Evolutionary conservation across 1,284 basidiomycete species (phyloP).

Genomic region (Xerocomus minutiporus): DNA sequence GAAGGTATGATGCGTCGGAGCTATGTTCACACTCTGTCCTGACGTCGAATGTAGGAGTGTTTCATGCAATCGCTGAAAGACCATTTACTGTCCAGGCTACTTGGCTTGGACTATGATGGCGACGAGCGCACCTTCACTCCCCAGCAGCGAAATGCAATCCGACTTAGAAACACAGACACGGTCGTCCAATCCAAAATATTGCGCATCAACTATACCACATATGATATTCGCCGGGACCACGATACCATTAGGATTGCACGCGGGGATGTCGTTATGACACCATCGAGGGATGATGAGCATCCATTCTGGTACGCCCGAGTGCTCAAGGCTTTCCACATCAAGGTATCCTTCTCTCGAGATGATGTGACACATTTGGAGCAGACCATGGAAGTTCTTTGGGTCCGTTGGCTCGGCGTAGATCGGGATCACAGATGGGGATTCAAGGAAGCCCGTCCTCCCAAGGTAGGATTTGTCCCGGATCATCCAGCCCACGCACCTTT

Average conservation of each 20-base stretch:
- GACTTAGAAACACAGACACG: neutral
- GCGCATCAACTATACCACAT: slow-evolving; percentile 5
- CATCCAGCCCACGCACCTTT: neutral
- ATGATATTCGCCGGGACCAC: neutral
- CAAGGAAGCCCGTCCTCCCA: neutral
- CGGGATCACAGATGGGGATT: slow-evolving; percentile 1
- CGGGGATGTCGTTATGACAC: neutral
- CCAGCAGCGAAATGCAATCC: neutral
- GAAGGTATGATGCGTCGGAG: no score
- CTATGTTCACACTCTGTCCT: no score
- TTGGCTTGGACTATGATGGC: slow-evolving; percentile 7
- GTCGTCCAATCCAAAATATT: slow-evolving; percentile 4
- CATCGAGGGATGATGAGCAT: slow-evolving; percentile 6
- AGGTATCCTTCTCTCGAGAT: neutral
- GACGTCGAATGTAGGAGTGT: no score
- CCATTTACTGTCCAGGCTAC: slow-evolving; percentile 15
- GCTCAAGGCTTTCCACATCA: neutral
- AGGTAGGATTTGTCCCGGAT: slow-evolving; percentile 6
- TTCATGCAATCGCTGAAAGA: slow-evolving; percentile 3
- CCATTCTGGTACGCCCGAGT: neutral
- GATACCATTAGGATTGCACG: slow-evolving; percentile 14
- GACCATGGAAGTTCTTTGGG: slow-evolving; percentile 15
- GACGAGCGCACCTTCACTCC: slow-evolving; percentile 6
- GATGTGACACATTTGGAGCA: neutral
- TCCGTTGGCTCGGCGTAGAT: slow-evolving; percentile 15